Evolutionary conservation across 2,329 filamentous ascomycete genomes (phyloP), one percentile per base, ranked within the genome.

Genomic region (Ophiostoma angusticollis): DNA sequence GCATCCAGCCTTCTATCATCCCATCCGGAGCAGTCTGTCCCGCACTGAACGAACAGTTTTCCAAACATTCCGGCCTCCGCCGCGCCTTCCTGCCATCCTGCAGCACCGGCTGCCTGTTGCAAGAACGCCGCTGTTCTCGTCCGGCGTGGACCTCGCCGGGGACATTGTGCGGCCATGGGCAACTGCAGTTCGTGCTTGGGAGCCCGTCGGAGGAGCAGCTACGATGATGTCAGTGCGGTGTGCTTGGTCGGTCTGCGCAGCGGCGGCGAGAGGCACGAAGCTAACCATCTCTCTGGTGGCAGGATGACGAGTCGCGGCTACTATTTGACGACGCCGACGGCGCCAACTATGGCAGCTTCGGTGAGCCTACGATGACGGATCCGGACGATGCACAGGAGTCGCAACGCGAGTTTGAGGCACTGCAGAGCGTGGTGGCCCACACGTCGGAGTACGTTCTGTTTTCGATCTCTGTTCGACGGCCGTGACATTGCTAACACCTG

Each of bases 321-420:
- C 63, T 80, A 19, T 75, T 75, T 52, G 74, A 78, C 46, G 75
- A 79, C 41, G 61, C 68, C 25, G 70, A 70, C 49, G 63, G 62
- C 41, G 60, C 71, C 49, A 67, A 75, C 41, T 80, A 80, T 45
- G 74, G 74, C 34, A 78, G 72, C 54, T 78, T 80, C 47, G 67
- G 65, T 41, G 72, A 79, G 30, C 63, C 70, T 40, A 63, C 64
- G 28, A 50, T 72, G 46, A 67, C 64, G 40, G 59, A 63, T 36
- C 71, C 73, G 49, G 67, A 71, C 51, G 74, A 78, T 48, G 71
- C 72, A 9, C 61, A 74, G 43, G 76, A 80, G 54, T 67, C 68
- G 19, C 74, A 78, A 55, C 65, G 73, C 45, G 75, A 80, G 57
- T 72, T 67, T 32, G 76, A 80, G 55, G 74, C 75, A 41, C 57